Base-by-base conservation (phyloP, 2,329 filamentous ascomycete genomes). In the Stromatinia cepivora region DNA sequence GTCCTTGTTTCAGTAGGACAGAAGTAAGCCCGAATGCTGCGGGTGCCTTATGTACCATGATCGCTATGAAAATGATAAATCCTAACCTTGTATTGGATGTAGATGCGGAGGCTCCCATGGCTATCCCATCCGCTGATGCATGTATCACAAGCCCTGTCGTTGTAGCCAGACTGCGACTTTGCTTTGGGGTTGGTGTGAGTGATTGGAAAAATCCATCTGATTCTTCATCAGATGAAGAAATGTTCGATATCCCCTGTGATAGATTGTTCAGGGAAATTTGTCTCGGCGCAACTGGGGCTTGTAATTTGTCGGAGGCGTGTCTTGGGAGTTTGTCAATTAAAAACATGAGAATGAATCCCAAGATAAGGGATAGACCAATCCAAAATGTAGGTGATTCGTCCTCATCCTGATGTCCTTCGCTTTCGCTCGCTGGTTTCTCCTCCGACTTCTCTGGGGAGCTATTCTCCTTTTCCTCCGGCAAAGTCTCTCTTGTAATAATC, bases 31-130 rank as follows among this genome's bases (percentile, higher is more conserved):
- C 95, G 81, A 99, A 99, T 0, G 95, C 94, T 1, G 95, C 95
- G 0, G 94, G 94, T 1, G 93, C 94, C 81, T 98, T 99, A 81
- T 99, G 95, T 8, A 98, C 88, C 92, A 99, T 96, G 74, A 99
- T 95, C 15, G 95, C 95, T 53, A 97, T 81, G 79, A 99, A 99
- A 52, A 99, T 93, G 75, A 99, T 92, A 71, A 98, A 88, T 48
- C 92, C 93, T 15, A 99, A 82, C 70, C 90, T 90, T 71, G 88
- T 88, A 74, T 92, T 89, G 2, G 88, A 84, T 4, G 89, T 87
- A 5, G 92, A 90, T 4, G 91, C 92, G 0, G 94, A 97, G 34
- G 95, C 95, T 31, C 95, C 95, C 81, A 99, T 89, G 3, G 95
- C 95, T 71, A 99, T 97, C 22, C 95, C 95, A 77, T 99, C 95